Percentiles rank a stretch among this genome's conserved stretches.
phyloP scores from a whole-genome alignment of 352 stramenopile species.

The Globisporangium carolinianum region DNA sequence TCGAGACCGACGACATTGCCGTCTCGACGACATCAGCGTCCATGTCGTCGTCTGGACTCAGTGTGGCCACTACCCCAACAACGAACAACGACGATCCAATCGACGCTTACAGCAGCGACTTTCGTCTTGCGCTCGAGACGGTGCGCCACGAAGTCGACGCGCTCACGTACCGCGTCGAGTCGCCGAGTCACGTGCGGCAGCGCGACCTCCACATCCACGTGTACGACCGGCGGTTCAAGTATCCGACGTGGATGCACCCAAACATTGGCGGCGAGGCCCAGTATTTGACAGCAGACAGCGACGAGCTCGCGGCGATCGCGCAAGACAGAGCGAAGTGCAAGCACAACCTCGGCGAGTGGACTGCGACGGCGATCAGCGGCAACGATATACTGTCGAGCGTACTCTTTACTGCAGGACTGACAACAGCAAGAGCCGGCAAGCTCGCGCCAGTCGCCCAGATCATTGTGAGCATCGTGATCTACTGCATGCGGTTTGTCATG shows the following conservation, averaged over 20 bases:
- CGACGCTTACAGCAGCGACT: conserved; percentile 9
- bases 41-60: no score
- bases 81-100: neutral
- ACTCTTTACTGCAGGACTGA: conserved; percentile 50
- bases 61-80: no score
- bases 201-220: conserved; percentile 63
- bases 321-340: conserved; percentile 13
- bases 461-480: conserved; percentile 45
- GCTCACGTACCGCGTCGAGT: conserved; percentile 19
- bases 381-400: conserved; percentile 86
- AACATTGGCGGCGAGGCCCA: conserved; percentile 50
- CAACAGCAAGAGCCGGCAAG: conserved; percentile 44
- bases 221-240: conserved; percentile 47
- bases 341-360: conserved; percentile 51
- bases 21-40: neutral
- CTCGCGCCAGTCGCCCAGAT: conserved; percentile 62
- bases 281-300: conserved; percentile 7
- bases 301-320: conserved; percentile 17
- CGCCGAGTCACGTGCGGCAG: conserved; percentile 39
- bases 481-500: conserved; percentile 59
- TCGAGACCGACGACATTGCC: neutral
- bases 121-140: conserved; percentile 10
- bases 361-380: conserved; percentile 78
- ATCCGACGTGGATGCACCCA: conserved; percentile 59
- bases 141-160: conserved; percentile 9